A percentile compares a stretch with the other conserved stretches of the same genome.
phyloP scores from a whole-genome alignment of 306 rosid species.

The Sicyos edulis region DNA sequence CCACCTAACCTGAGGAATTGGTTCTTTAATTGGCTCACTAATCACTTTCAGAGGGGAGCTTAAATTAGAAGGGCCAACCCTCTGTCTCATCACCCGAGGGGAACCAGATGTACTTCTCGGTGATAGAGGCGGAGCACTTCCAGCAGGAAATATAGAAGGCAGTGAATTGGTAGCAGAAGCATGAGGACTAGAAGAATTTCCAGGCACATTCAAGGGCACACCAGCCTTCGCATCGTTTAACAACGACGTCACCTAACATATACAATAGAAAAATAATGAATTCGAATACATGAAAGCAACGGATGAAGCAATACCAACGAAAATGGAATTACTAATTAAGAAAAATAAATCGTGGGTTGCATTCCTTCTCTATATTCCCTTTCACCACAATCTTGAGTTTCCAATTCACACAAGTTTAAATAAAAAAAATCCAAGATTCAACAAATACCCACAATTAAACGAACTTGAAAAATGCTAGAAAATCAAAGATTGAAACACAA shows the following conservation, averaged over 20 bases:
- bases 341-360: too few relatives aligned
- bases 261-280: neutral
- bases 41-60: slow-evolving; percentile 89
- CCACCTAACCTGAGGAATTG: slow-evolving; percentile 89
- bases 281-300: neutral
- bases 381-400: neutral
- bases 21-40: slow-evolving; percentile 87
- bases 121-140: slow-evolving; percentile 95
- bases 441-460: slow-evolving; percentile 2
- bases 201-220: slow-evolving; percentile 81
- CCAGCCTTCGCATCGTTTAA: slow-evolving; percentile 87
- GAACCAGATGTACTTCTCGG: slow-evolving; percentile 92
- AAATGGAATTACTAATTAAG: too few relatives aligned
- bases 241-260: slow-evolving; percentile 62
- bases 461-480: neutral
- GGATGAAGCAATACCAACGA: neutral
- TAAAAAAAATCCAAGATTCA: neutral
- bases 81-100: slow-evolving; percentile 85
- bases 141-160: slow-evolving; percentile 99
- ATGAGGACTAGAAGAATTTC: slow-evolving; percentile 90
- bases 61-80: slow-evolving; percentile 86
- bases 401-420: neutral
- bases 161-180: slow-evolving; percentile 56
- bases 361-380: too few relatives aligned
- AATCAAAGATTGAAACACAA: neutral